Evolutionary conservation across 192 early-diverging fungal species (phyloP).

Genomic region (Spizellomyces punctatus): DNA sequence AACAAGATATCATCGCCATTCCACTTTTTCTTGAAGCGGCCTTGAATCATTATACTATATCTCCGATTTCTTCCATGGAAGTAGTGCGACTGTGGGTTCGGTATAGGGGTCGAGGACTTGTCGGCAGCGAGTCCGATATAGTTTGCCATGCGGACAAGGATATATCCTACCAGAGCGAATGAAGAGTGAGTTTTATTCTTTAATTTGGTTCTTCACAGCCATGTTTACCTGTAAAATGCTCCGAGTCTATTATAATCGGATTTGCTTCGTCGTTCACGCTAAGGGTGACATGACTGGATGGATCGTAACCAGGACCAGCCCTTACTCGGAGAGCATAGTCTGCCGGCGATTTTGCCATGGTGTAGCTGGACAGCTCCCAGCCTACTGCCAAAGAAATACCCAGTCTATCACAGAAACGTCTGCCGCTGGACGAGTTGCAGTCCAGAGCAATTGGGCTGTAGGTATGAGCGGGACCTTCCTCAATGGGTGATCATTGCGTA

Average conservation of each 20-base stretch:
- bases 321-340: conserved; percentile 41
- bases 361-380: not conserved
- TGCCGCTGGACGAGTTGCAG: too few species aligned
- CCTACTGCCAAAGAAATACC: too few species aligned
- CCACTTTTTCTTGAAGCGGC: conserved; percentile 39
- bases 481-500: too few species aligned
- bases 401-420: too few species aligned
- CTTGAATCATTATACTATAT: conserved; percentile 48
- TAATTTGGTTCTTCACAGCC: too few species aligned
- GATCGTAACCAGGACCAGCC: conserved; percentile 33
- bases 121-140: conserved; percentile 38
- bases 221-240: conserved; percentile 21
- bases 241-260: conserved; percentile 39
- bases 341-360: conserved; percentile 4
- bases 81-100: conserved; percentile 38
- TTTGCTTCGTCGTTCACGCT: conserved; percentile 46
- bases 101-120: not conserved
- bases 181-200: too few species aligned
- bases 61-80: conserved; percentile 45
- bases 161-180: conserved; percentile 24
- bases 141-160: conserved; percentile 39
- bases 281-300: conserved; percentile 23
- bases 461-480: too few species aligned
- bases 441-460: too few species aligned
- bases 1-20: conserved; percentile 48